Base-by-base conservation (phyloP, 306 rosid species). In the Vicia faba region DNA sequence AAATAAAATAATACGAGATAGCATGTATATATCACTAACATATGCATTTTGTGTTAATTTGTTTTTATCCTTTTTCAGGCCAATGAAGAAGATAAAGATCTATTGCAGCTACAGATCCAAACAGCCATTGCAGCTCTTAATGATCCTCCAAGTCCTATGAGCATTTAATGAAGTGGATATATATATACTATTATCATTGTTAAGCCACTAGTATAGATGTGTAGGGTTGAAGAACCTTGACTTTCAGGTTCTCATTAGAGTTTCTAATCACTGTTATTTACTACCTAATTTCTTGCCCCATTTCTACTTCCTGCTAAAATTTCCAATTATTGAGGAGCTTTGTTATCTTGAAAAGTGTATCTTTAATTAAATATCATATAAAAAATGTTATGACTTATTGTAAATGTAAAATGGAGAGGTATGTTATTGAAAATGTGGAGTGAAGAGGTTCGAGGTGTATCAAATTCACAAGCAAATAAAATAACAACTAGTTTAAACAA, bases 111-210 rank as follows among this genome's bases (percentile, higher is more conserved):
- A 16, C 79, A 78, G 75, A 89, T 89, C 18, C 81, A 84, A 73
- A 80, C 86, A 20, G 28, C 97, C 51, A 88, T 93, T 75, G 79
- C 84, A 66, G 88, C 89, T 69, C 87, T 86, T 45, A 87, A 83
- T 83, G 93, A 83, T 43, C 91, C 97, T 43, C 80, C 73, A 43
- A 93, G 98, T 60, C 97, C 96, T 4, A 69, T 84, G 95, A 89
- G 96, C 75, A 86, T 93, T 31, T 88, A 51, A 81, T 40, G 26
- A 49, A 74, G 53, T 14, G 97, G 28, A 25, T 25, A 25, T 25
- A 25, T 23, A 23, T 25, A 20, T 20, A 20, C 23, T 20, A 56
- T 36, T 51, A 61, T 29, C 41, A 64, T 55, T 64, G 48, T 53
- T 4, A 11, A 26, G 57, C 10, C 19, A 39, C 5, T 19, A 25